Conservation (phyloP, 2,329 filamentous ascomycete species). For the Raffaelea ambrosiae region DNA sequence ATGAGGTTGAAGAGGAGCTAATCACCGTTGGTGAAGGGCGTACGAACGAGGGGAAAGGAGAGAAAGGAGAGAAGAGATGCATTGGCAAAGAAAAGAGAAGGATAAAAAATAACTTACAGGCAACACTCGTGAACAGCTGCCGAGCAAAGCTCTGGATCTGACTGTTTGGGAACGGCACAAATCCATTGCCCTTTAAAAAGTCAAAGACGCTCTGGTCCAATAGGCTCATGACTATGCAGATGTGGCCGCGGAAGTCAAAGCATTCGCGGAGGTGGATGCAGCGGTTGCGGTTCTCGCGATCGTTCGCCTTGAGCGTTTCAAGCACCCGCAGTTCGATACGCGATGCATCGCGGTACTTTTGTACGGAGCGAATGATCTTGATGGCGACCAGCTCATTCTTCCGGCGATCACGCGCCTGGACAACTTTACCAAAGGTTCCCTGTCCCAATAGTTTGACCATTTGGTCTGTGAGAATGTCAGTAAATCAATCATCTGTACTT, state of each 20-base stretch:
- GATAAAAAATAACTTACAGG: slow-evolving; percentile 57
- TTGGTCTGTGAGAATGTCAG: slow-evolving; percentile 58
- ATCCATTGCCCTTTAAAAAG: slow-evolving; percentile 90
- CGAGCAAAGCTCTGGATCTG: slow-evolving; percentile 97
- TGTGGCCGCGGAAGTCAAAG: slow-evolving; percentile 95
- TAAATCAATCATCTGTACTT: no score
- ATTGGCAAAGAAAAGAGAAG: background rate
- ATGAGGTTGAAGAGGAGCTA: no score
- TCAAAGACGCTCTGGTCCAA: slow-evolving; percentile 97
- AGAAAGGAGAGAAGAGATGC: background rate
- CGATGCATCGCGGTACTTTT: slow-evolving; percentile 95
- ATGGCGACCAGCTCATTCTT: slow-evolving; percentile 77
- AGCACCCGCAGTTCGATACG: slow-evolving; percentile 90
- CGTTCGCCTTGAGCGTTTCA: slow-evolving; percentile 85
- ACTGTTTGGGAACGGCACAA: slow-evolving; percentile 95
- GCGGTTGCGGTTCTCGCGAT: slow-evolving; percentile 83
- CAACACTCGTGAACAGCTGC: slow-evolving; percentile 95
- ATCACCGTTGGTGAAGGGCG: background rate
- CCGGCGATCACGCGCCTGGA: slow-evolving; percentile 76
- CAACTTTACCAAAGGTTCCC: slow-evolving; percentile 97
- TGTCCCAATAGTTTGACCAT: slow-evolving; percentile 87
- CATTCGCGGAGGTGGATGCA: slow-evolving; percentile 96
- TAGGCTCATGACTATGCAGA: slow-evolving; percentile 72
- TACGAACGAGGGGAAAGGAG: background rate
- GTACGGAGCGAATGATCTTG: slow-evolving; percentile 96